Evolutionary conservation across 768 basidiomycete genomes (phyloP).

Genomic region (Guyanaporus albipodus): DNA sequence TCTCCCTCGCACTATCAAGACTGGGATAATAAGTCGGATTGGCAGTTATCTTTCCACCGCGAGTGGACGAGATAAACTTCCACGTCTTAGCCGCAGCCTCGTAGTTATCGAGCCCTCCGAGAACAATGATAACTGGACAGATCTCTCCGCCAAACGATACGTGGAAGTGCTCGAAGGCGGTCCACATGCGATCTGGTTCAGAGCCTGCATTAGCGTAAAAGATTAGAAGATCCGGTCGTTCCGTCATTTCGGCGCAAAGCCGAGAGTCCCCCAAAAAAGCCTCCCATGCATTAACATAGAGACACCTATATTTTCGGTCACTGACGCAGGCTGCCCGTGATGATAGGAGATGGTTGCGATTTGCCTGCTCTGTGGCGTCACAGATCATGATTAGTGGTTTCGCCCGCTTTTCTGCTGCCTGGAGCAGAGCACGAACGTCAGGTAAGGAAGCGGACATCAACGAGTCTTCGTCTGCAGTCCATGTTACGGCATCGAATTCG

Average conservation of each 20-base stretch:
- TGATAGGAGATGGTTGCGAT: conserved; percentile 3
- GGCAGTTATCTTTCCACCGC: conserved; percentile 14
- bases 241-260: neutral
- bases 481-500: conserved; percentile 12
- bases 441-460: conserved; percentile 18
- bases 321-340: neutral
- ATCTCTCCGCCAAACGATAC: conserved; percentile 15
- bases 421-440: conserved; percentile 18
- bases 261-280: neutral
- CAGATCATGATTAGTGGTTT: conserved; percentile 15
- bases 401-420: conserved; percentile 8
- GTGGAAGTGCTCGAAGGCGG: conserved; percentile 15
- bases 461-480: conserved; percentile 20
- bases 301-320: conserved; percentile 14
- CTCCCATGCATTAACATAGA: conserved; percentile 5
- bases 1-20: conserved; percentile 7
- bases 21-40: conserved; percentile 21
- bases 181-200: conserved; percentile 10
- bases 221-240: conserved; percentile 21
- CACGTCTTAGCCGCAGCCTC: conserved; percentile 15
- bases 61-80: conserved; percentile 12
- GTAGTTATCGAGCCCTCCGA: conserved; percentile 15
- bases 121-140: conserved; percentile 22
- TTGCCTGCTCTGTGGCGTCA: conserved; percentile 8
- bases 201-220: conserved; percentile 17